Evolutionary conservation across 2,329 filamentous ascomycete genomes (phyloP).

Genomic region (Diplodia intermedia): DNA sequence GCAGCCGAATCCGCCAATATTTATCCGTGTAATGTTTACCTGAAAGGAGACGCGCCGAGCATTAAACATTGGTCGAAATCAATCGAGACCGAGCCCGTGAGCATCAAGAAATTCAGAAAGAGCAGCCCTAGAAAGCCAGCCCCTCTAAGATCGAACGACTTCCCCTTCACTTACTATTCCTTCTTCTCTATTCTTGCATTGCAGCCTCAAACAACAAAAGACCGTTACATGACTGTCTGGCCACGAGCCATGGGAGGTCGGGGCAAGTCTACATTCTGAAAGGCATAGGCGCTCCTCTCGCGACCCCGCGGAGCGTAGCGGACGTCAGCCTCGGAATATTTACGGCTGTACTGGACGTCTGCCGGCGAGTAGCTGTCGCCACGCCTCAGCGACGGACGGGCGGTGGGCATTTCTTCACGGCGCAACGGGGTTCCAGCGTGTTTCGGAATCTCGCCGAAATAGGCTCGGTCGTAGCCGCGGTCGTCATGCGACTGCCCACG

Average conservation of each 20-base stretch:
- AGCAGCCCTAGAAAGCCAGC: conserved; percentile 6
- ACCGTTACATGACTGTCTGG: not conserved
- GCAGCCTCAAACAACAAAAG: not conserved
- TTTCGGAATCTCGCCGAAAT: conserved; percentile 39
- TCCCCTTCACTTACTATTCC: conserved; percentile 1
- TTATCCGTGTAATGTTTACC: conserved; percentile 8
- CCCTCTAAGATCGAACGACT: conserved; percentile 14
- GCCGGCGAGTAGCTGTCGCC: conserved; percentile 43
- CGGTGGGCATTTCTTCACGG: conserved; percentile 38
- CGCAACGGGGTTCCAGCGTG: conserved; percentile 38
- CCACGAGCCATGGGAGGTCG: conserved; percentile 14
- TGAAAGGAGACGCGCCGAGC: not conserved
- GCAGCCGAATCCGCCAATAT: not conserved
- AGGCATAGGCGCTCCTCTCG: conserved; percentile 7
- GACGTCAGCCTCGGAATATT: conserved; percentile 48
- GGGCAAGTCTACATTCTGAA: not conserved
- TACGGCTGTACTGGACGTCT: conserved; percentile 42
- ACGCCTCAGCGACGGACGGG: conserved; percentile 20
- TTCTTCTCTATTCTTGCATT: conserved; percentile 20
- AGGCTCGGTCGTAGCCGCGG: conserved; percentile 36
- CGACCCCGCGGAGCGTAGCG: conserved; percentile 34
- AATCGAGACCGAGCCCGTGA: not conserved
- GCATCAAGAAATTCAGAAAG: conserved; percentile 2
- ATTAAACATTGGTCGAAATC: not conserved
- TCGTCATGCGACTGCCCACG: conserved; percentile 10